These are phyloP conservation scores for Mortierella sp. DNA, from an alignment of 371 early-diverging fungal genomes.

Conservation along the genomic window DNA sequence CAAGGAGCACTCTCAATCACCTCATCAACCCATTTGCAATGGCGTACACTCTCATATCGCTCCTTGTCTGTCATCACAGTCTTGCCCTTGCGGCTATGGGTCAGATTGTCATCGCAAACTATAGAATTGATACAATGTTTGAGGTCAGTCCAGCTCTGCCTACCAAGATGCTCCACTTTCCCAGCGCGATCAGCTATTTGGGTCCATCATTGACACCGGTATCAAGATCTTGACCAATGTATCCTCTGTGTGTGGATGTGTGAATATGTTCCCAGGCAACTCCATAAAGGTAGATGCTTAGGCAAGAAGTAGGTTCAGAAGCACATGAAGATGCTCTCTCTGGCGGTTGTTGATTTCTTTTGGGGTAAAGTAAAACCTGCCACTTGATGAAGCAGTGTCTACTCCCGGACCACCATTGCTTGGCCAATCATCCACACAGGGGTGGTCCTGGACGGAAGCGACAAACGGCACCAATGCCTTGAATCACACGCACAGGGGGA, in stretches of 20 bases:
- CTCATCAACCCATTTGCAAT: conserved; percentile 97
- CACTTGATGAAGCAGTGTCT: neutral
- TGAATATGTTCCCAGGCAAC: neutral
- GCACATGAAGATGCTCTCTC: conserved; percentile 34
- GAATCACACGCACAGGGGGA: neutral
- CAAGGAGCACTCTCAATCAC: conserved; percentile 93
- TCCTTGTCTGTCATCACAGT: conserved; percentile 92
- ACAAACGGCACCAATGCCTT: neutral
- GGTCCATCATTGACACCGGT: no score
- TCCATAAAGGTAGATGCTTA: neutral
- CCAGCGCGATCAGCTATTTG: no score
- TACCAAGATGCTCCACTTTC: no score
- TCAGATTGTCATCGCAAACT: conserved; percentile 88
- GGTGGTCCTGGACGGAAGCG: neutral
- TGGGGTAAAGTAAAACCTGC: conserved; percentile 21
- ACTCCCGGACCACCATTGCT: no score
- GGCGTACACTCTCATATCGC: conserved; percentile 89
- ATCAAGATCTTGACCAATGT: no score
- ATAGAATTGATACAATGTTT: neutral
- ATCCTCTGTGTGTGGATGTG: no score
- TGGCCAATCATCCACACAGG: no score
- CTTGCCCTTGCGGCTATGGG: conserved; percentile 90
- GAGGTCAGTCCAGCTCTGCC: no score
- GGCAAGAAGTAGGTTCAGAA: conserved; percentile 5
- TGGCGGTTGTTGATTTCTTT: conserved; percentile 27